A percentile compares a stretch with the other conserved stretches of the same genome.
Conservation (phyloP, 192 early-diverging fungal species). For the Coemansia sp. region DNA sequence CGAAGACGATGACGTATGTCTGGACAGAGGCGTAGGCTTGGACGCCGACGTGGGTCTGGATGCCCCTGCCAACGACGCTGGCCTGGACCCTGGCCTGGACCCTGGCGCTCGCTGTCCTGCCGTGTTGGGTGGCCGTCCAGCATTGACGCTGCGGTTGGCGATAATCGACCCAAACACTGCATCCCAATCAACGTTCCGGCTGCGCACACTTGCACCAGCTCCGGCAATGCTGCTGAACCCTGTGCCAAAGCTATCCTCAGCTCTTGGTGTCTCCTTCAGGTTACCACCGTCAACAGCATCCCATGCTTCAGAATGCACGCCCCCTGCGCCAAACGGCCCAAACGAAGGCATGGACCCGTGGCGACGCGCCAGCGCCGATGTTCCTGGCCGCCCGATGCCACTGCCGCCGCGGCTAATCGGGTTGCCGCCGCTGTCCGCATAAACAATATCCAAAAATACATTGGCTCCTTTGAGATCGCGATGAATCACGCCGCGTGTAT, state of each 20-base stretch:
- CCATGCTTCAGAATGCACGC: conserved; percentile 36
- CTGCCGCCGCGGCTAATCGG: conserved; percentile 33
- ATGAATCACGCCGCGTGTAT: conserved; percentile 61
- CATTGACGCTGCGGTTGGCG: conserved; percentile 18
- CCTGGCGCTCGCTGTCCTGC: not conserved
- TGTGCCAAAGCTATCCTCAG: not conserved
- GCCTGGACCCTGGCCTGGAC: not conserved
- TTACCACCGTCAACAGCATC: conserved; percentile 41
- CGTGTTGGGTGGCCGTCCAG: not conserved
- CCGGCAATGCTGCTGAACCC: conserved; percentile 1
- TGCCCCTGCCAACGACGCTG: not conserved
- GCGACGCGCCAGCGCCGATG: conserved; percentile 11
- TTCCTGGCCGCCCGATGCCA: conserved; percentile 24
- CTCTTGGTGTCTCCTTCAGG: conserved; percentile 33
- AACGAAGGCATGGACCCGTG: not conserved
- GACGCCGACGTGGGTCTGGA: not conserved
- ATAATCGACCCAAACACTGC: conserved; percentile 40
- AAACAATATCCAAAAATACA: conserved; percentile 66
- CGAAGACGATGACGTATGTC: not conserved
- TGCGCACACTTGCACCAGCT: not conserved
- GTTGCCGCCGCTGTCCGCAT: conserved; percentile 36
- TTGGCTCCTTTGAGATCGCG: conserved; percentile 90
- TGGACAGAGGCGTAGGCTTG: not conserved
- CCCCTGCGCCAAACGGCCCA: conserved; percentile 1
- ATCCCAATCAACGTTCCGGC: conserved; percentile 49